These are phyloP conservation scores for Parathielavia appendiculata DNA, from an alignment of 495 filamentous ascomycete genomes.

Conservation along the genomic window DNA sequence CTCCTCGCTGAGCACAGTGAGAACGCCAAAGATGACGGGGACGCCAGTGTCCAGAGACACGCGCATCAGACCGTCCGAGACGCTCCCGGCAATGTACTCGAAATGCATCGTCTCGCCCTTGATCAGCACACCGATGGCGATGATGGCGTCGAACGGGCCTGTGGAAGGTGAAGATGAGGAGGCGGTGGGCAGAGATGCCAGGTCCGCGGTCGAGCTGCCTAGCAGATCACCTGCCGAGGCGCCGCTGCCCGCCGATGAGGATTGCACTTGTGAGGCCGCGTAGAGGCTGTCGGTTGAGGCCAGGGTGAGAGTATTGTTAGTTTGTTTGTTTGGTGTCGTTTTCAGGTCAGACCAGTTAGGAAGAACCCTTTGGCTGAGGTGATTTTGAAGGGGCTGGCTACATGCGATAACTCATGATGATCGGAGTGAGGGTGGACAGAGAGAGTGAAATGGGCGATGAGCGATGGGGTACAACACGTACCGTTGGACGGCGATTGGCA, in stretches of 20 bases:
- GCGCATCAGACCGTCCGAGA: slow-evolving; percentile 87
- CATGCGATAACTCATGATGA: background rate
- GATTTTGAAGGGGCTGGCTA: background rate
- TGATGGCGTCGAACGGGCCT: slow-evolving; percentile 81
- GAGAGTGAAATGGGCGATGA: background rate
- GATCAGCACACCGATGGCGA: slow-evolving; percentile 93
- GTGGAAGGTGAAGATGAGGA: slow-evolving; percentile 29
- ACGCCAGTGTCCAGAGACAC: slow-evolving; percentile 82
- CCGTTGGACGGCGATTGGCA: slow-evolving; percentile 82
- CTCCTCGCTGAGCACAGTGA: slow-evolving; percentile 84
- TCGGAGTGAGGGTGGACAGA: background rate
- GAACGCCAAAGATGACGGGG: slow-evolving; percentile 86
- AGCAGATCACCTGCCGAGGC: slow-evolving; percentile 76
- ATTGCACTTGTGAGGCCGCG: slow-evolving; percentile 80
- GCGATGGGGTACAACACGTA: slow-evolving; percentile 33
- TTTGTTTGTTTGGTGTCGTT: background rate
- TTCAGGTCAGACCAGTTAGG: background rate
- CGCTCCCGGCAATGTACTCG: slow-evolving; percentile 92
- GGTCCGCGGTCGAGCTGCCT: slow-evolving; percentile 59
- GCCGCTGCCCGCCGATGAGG: slow-evolving; percentile 55
- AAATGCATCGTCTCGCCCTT: slow-evolving; percentile 99
- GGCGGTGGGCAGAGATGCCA: slow-evolving; percentile 36
- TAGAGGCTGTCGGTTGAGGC: slow-evolving; percentile 57
- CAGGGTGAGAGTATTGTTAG: background rate
- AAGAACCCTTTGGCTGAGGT: background rate